Conservation (phyloP, 345 rosid genomes). For the Gossypium bickii region DNA sequence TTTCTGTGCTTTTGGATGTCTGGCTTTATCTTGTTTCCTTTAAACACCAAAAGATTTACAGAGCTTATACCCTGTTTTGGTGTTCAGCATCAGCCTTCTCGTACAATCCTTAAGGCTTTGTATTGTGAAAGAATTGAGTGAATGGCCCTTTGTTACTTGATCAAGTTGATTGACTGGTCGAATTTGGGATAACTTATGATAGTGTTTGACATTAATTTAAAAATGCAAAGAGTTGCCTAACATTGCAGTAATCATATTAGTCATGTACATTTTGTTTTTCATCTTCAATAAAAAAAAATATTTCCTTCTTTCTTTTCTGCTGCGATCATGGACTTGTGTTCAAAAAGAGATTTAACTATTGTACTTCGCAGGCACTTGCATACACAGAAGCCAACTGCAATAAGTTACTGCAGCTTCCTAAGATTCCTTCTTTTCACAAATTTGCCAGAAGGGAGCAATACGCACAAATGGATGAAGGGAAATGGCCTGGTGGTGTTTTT, state of each 20-base stretch:
- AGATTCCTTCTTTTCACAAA: conserved; percentile 96
- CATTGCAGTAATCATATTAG: neutral
- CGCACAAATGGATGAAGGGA: conserved; percentile 79
- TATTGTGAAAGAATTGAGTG: neutral
- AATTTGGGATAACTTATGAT: neutral
- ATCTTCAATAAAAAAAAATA: neutral
- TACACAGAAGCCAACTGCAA: conserved; percentile 63
- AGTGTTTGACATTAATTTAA: neutral
- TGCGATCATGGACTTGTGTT: neutral
- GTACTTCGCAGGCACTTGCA: conserved; percentile 68
- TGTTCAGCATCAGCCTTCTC: neutral
- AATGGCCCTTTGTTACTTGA: neutral
- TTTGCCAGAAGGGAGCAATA: conserved; percentile 92
- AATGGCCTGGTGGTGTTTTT: conserved; percentile 76
- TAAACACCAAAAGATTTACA: neutral
- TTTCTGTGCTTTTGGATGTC: neutral
- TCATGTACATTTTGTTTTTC: neutral
- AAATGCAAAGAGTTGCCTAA: neutral
- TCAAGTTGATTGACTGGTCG: conserved; percentile 1
- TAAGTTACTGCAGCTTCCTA: conserved; percentile 72
- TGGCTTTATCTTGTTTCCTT: conserved; percentile 1
- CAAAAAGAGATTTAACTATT: neutral
- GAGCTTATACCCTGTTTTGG: neutral
- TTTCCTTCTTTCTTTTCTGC: conserved; percentile 5
- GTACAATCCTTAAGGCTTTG: neutral